Evolutionary conservation across 2,329 filamentous ascomycete species (phyloP), one percentile per base, ranked within the genome.

Genomic region (Gnomoniopsis smithogilvyi): DNA sequence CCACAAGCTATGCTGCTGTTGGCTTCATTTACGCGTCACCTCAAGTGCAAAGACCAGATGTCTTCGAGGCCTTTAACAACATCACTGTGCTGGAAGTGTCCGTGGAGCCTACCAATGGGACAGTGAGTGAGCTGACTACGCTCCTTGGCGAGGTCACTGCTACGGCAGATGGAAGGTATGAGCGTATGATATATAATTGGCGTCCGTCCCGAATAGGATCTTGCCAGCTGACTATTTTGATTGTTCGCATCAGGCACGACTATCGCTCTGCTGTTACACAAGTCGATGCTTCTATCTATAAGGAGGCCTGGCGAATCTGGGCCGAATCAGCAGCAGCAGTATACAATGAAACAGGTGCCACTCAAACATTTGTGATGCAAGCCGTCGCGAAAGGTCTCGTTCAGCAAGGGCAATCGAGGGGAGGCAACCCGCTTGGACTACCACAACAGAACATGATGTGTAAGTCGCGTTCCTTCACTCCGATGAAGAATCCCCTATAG

Each of bases 231-330:
- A n/a, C n/a, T n/a, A n/a, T n/a, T n/a, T n/a, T n/a, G n/a, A n/a
- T n/a, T n/a, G n/a, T n/a, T n/a, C n/a, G n/a, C n/a, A n/a, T n/a
- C n/a, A n/a, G n/a, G n/a, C 68, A 70, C 54, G 67, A 70, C 36
- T 70, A 69, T 47, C 54, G 66, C 12, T 60, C 36, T 1, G 54
- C 51, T 1, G 63, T 57, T 48, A 46, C 64, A 1, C 54, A 58
- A 15, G 50, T 70, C 30, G 65, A 70, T 47, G 62, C 62, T 1
- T 54, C 65, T 33, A 60, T 69, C 2, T 68, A 69, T 48, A 65
- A 66, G 56, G 66, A 68, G 15, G 66, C 68, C 6, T 67, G 68
- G 24, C 49, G 24, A 1, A 64, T 66, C 53, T 68, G 66, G 66
- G 24, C 47, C 19, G 59, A 64, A 11, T 45, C 59, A 19, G 65